Conservation (phyloP, 2,329 filamentous ascomycete species). For the Arthroderma sp. region DNA sequence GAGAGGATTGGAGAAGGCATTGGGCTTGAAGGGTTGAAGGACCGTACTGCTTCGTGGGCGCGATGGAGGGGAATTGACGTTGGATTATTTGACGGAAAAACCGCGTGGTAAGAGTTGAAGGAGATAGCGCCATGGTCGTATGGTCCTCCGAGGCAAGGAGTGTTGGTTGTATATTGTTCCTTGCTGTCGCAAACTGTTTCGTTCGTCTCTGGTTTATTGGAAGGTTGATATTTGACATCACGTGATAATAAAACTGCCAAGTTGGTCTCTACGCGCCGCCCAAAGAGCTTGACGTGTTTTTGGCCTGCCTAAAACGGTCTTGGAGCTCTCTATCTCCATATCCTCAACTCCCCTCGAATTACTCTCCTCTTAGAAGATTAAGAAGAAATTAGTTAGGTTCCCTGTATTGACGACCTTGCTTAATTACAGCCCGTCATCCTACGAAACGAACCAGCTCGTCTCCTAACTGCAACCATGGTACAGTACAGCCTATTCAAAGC, state of each 20-base stretch:
- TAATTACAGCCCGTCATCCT: neutral
- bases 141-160: neutral
- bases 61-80: conserved; percentile 21
- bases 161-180: neutral
- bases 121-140: conserved; percentile 20
- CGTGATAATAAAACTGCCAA: conserved; percentile 20
- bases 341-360: neutral
- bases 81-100: conserved; percentile 23
- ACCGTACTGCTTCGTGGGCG: conserved; percentile 17
- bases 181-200: neutral
- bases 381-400: no score
- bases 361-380: no score
- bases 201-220: neutral
- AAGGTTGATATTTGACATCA: conserved; percentile 11
- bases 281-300: conserved; percentile 29
- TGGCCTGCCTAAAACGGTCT: conserved; percentile 12
- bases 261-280: conserved; percentile 18
- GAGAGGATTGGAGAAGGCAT: conserved; percentile 15
- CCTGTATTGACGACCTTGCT: no score
- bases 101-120: conserved; percentile 25
- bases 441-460: neutral
- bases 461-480: neutral
- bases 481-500: neutral
- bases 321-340: neutral
- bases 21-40: conserved; percentile 13